phyloP scores from a whole-genome alignment of 2,329 filamentous ascomycete species.

The Aspergillus pseudotamarii region DNA sequence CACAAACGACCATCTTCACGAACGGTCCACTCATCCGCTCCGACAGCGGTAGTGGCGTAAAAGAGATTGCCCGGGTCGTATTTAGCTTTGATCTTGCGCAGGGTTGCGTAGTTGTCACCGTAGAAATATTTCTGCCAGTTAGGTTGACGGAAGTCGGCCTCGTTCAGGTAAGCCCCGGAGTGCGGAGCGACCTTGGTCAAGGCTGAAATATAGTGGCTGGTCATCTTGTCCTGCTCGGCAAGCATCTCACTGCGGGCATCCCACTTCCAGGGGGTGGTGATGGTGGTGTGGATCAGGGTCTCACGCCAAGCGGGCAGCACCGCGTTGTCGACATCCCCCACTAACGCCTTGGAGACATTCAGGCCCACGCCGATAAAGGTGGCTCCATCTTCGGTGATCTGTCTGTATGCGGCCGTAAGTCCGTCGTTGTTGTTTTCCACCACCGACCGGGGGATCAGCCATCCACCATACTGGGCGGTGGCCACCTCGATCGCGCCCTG shows the following conservation, averaged over 20 bases:
- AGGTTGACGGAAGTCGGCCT: conserved; percentile 45
- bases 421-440: conserved; percentile 34
- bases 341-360: conserved; percentile 40
- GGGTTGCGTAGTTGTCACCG: conserved; percentile 42
- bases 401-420: conserved; percentile 35
- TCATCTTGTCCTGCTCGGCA: conserved; percentile 41
- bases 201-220: conserved; percentile 39
- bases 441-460: conserved; percentile 40
- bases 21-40: conserved; percentile 53
- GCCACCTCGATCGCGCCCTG: conserved; percentile 34
- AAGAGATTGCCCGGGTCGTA: conserved; percentile 47
- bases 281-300: conserved; percentile 43
- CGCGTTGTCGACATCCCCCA: conserved; percentile 46
- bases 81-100: conserved; percentile 43
- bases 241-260: conserved; percentile 37
- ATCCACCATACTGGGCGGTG: conserved; percentile 42
- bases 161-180: conserved; percentile 47
- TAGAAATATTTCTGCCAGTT: conserved; percentile 47
- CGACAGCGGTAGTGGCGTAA: conserved; percentile 51
- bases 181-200: conserved; percentile 41
- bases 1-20: conserved; percentile 45
- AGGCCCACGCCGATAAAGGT: conserved; percentile 41
- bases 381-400: conserved; percentile 37
- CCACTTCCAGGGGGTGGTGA: conserved; percentile 44
- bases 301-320: conserved; percentile 48